Conservation (phyloP, 257 asterid genomes). For the Solanum etuberosum region DNA sequence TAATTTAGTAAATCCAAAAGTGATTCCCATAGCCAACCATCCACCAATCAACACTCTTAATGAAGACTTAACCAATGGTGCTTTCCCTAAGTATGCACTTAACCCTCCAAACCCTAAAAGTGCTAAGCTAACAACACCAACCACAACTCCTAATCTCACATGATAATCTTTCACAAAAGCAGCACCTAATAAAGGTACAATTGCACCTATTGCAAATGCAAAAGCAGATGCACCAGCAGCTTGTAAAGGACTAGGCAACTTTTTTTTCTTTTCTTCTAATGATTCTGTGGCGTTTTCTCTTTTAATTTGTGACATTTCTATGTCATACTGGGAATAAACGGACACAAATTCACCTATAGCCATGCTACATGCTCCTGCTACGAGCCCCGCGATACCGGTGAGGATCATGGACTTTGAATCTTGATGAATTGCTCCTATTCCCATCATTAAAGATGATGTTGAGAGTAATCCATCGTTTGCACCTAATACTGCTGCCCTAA, state of each 20-base stretch:
- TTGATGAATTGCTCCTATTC: slow-evolving; percentile 44
- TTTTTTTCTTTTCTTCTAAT: slow-evolving; percentile 5
- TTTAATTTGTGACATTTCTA: slow-evolving; percentile 43
- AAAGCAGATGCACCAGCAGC: slow-evolving; percentile 52
- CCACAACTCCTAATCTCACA: slow-evolving; percentile 47
- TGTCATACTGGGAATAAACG: slow-evolving; percentile 54
- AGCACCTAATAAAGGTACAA: slow-evolving; percentile 52
- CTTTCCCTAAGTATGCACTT: slow-evolving; percentile 46
- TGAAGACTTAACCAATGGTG: slow-evolving; percentile 31
- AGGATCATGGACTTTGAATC: slow-evolving; percentile 52
- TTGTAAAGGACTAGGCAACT: slow-evolving; percentile 44
- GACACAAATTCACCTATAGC: slow-evolving; percentile 72
- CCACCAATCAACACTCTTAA: slow-evolving; percentile 60
- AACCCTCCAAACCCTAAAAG: slow-evolving; percentile 42
- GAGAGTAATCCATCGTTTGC: slow-evolving; percentile 68
- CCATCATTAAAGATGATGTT: slow-evolving; percentile 65
- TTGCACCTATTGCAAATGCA: slow-evolving; percentile 53
- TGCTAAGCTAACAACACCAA: slow-evolving; percentile 42
- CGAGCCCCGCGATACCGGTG: slow-evolving; percentile 48
- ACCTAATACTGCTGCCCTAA: slow-evolving; percentile 60
- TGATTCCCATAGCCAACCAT: slow-evolving; percentile 60
- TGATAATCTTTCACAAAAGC: slow-evolving; percentile 22
- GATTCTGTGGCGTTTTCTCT: neutral
- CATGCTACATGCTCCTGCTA: slow-evolving; percentile 78
- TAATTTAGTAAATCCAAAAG: slow-evolving; percentile 53